Evolutionary conservation across 805 yeast genomes (phyloP), one percentile per base, ranked within the genome.

Genomic region (Maudiozyma turicensis): DNA sequence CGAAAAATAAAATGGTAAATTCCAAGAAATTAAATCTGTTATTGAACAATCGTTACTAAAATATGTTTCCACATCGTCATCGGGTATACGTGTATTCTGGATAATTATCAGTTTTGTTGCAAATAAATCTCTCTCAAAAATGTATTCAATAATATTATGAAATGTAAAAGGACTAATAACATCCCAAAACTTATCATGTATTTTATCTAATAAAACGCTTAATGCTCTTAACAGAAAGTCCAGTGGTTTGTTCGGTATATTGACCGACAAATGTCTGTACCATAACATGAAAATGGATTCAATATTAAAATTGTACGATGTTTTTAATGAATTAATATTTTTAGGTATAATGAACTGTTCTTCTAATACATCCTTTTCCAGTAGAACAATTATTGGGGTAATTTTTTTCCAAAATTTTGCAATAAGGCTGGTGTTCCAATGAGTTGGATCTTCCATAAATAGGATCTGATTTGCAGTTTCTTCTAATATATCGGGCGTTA

Each of bases 181-280:
- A 0, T 61, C 56, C 91, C 93, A 86, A 50, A 82, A 77, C 3
- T 68, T 66, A 0, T 57, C 15, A 7, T 71, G 73, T 9, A 79
- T 67, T 40, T 68, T 68, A 2, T 54, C 51, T 28, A 85, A 61
- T 1, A 82, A 61, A 7, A 70, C 51, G 11, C 70, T 58, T 34
- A 84, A 70, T 3, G 77, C 76, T 48, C 77, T 68, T n/a, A 87
- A 65, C 3, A 84, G 61, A 14, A 73, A 64, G 0, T 84, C 84
- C 33, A 84, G 43, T 10, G 72, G 67, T 34, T 59, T 59, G n/a
- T 62, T 58, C 6, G 64, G 66, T 38, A 59, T 66, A 0, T 51
- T 42, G 40, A 57, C 57, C 2, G 58, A 53, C 31, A 63, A 41
- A 49, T 64, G 67, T 42, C 57, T 58, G 35, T 62, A 64, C 68